Percentiles rank a stretch among this genome's conserved stretches.
These are phyloP conservation scores for Encephalitozoon intestinalis DNA, from an alignment of 371 early-diverging fungal genomes.

Conservation along the genomic window DNA sequence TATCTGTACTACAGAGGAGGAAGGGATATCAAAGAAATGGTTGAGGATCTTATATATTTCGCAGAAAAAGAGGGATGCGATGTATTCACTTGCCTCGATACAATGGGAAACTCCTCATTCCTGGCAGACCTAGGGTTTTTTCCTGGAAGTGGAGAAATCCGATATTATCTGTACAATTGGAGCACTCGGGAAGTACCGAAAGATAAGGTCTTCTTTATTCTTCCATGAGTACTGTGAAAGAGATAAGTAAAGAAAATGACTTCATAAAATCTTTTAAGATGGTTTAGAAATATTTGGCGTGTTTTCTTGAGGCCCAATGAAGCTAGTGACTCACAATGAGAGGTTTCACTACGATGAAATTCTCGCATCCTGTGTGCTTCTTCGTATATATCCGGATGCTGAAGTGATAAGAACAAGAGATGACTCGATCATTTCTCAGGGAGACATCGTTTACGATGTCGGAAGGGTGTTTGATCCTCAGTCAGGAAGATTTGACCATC, in stretches of 20 bases:
- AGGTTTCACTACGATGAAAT: constrained; percentile 72
- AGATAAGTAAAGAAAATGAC: not conserved
- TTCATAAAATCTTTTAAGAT: not conserved
- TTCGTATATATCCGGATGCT: constrained; percentile 56
- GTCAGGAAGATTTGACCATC: constrained; percentile 78
- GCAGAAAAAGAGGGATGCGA: constrained; percentile 26
- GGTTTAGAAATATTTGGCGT: not conserved
- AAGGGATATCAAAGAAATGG: constrained; percentile 5
- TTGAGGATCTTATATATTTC: constrained; percentile 25
- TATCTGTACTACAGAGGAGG: constrained; percentile 51
- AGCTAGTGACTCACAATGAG: constrained; percentile 54
- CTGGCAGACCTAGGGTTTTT: constrained; percentile 35
- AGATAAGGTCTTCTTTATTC: constrained; percentile 15
- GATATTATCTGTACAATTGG: constrained; percentile 60
- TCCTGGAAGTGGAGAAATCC: constrained; percentile 48
- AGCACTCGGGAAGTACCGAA: constrained; percentile 11
- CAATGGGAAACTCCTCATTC: constrained; percentile 27
- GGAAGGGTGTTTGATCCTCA: constrained; percentile 80
- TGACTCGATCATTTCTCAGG: constrained; percentile 66
- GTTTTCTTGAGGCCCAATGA: not conserved
- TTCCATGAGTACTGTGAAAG: constrained; percentile 2
- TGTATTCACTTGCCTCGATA: constrained; percentile 46
- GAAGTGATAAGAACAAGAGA: constrained; percentile 75
- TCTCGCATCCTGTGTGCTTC: constrained; percentile 77
- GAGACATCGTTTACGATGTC: constrained; percentile 87